These are phyloP conservation scores for Hypocrella siamensis DNA, from an alignment of 2,329 filamentous ascomycete species.

Conservation along the genomic window DNA sequence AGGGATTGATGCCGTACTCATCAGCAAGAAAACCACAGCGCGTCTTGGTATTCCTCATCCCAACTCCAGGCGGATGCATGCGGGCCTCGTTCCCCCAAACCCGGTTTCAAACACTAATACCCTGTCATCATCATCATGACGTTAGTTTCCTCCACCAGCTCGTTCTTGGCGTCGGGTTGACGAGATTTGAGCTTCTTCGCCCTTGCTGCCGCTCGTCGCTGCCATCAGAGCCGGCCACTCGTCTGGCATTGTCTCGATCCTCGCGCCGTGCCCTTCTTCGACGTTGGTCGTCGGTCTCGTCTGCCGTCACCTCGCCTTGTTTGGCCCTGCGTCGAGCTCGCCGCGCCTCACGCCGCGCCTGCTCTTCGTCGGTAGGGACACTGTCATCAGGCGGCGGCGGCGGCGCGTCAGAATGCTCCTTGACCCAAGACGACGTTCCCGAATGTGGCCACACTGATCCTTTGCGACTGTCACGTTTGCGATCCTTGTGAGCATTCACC, in stretches of 20 bases:
- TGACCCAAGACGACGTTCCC: slow-evolving; percentile 50
- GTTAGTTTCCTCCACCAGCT: slow-evolving; percentile 46
- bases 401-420: slow-evolving; percentile 46
- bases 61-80: too few relatives aligned
- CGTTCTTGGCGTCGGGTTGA: slow-evolving; percentile 32
- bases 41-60: too few relatives aligned
- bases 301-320: slow-evolving; percentile 24
- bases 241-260: slow-evolving; percentile 20
- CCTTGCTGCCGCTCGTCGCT: slow-evolving; percentile 28
- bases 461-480: slow-evolving; percentile 19
- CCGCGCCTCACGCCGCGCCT: slow-evolving; percentile 32
- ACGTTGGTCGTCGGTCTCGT: slow-evolving; percentile 26
- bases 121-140: slow-evolving; percentile 14
- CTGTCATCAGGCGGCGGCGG: slow-evolving; percentile 36
- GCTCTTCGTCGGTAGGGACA: slow-evolving; percentile 26
- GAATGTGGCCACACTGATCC: slow-evolving; percentile 41
- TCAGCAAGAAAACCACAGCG: too few relatives aligned
- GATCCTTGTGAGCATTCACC: slow-evolving; percentile 24
- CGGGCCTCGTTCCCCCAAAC: too few relatives aligned
- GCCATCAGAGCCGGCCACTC: slow-evolving; percentile 20
- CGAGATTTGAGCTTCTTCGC: slow-evolving; percentile 23
- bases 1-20: too few relatives aligned
- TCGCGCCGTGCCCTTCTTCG: slow-evolving; percentile 28
- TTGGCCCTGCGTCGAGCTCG: slow-evolving; percentile 28
- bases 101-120: too few relatives aligned